phyloP scores from a whole-genome alignment of 2,329 filamentous ascomycete genomes.

The Colletotrichum sp. region DNA sequence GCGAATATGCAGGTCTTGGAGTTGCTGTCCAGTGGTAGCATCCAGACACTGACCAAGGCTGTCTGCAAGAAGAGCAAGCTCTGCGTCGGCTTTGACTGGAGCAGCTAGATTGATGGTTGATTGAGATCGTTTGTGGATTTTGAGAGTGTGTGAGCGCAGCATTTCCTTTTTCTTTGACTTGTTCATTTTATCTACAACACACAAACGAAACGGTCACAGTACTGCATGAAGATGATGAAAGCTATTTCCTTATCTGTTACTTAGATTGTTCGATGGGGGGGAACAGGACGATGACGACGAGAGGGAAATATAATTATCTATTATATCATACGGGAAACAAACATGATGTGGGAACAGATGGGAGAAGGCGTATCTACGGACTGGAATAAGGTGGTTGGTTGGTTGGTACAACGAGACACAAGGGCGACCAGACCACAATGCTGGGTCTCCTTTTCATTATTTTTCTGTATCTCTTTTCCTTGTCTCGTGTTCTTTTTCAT shows the following conservation, averaged over 20 bases:
- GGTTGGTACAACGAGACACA: constrained; percentile 10
- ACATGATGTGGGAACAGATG: neutral
- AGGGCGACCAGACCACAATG: constrained; percentile 20
- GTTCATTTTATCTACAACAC: neutral
- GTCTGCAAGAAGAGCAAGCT: constrained; percentile 53
- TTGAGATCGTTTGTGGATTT: neutral
- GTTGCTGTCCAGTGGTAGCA: constrained; percentile 55
- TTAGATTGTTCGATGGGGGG: neutral
- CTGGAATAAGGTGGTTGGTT: neutral
- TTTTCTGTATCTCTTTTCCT: neutral
- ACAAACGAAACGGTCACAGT: neutral
- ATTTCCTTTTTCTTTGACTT: neutral
- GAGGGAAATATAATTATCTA: neutral
- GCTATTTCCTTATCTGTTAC: neutral
- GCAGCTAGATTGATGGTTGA: neutral
- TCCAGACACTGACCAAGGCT: constrained; percentile 50
- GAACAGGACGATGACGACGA: neutral
- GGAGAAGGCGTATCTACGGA: neutral
- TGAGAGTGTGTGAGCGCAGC: neutral
- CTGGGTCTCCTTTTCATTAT: constrained; percentile 7
- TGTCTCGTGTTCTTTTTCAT: neutral
- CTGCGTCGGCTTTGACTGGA: constrained; percentile 20
- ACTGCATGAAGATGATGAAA: neutral
- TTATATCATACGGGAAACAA: neutral
- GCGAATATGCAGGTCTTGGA: constrained; percentile 60